A percentile compares a stretch with the other conserved stretches of the same genome.
Conservation (phyloP, 495 filamentous ascomycete genomes). For the Margaritispora aquatica region DNA sequence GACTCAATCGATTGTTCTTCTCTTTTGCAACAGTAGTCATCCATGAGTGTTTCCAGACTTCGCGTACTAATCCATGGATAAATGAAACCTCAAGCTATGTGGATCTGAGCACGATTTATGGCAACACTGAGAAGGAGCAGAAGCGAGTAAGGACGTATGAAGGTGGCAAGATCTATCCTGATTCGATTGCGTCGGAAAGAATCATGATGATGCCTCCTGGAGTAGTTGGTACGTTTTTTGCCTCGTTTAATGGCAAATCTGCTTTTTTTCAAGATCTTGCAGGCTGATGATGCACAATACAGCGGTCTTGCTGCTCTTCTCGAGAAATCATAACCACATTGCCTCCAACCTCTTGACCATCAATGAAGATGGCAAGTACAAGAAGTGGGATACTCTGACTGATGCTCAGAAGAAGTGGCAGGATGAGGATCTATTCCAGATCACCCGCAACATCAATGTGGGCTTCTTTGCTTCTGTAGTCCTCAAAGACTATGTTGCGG, state of each 20-base stretch:
- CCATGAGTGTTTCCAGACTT: conserved; percentile 42
- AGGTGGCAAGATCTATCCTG: conserved; percentile 77
- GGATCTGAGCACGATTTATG: conserved; percentile 79
- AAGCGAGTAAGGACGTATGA: conserved; percentile 68
- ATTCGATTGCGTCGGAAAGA: conserved; percentile 71
- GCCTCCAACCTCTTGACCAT: conserved; percentile 47
- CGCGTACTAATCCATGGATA: conserved; percentile 44
- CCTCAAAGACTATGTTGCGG: conserved; percentile 74
- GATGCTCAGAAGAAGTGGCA: conserved; percentile 42
- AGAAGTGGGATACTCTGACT: conserved; percentile 25
- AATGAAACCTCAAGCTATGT: conserved; percentile 79
- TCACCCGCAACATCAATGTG: conserved; percentile 70
- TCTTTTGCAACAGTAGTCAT: conserved; percentile 87
- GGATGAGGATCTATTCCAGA: conserved; percentile 82
- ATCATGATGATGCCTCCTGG: conserved; percentile 76
- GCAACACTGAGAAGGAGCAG: conserved; percentile 72
- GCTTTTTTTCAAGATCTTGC: neutral
- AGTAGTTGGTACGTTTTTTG: conserved; percentile 44
- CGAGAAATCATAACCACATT: conserved; percentile 77
- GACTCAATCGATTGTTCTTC: conserved; percentile 81
- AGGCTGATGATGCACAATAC: too few relatives aligned
- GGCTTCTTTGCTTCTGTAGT: conserved; percentile 86
- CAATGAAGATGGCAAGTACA: conserved; percentile 68
- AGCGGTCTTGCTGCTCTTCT: conserved; percentile 63
- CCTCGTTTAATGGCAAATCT: neutral